Percentiles rank a stretch among this genome's conserved stretches.
Conservation (phyloP, 257 asterid genomes). For the Solanum virginianum region DNA sequence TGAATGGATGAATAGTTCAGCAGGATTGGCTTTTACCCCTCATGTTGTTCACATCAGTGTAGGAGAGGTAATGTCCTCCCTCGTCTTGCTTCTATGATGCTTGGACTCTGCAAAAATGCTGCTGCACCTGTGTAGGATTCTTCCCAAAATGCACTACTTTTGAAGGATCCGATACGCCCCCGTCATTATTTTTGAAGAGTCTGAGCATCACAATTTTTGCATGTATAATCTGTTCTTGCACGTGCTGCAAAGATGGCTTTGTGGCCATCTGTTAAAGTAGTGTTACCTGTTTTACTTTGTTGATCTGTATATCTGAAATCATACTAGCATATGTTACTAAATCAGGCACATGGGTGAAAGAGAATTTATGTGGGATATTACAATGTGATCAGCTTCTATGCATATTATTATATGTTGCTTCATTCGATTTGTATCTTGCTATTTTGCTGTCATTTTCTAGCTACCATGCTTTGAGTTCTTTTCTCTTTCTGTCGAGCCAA, state of each 20-base stretch:
- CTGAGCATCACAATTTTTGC: not conserved
- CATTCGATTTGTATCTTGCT: not conserved
- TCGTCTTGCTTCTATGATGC: not conserved
- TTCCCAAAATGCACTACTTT: not conserved
- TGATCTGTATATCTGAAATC: not conserved
- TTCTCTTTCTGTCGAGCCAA: not conserved
- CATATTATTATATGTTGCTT: not conserved
- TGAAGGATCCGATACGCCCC: not conserved
- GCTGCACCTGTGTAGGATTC: not conserved
- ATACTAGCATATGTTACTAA: not conserved
- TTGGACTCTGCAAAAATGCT: not conserved
- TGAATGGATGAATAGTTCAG: slow-evolving; percentile 97
- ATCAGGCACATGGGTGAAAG: not conserved
- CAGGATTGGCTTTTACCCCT: slow-evolving; percentile 93
- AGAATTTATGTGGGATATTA: not conserved
- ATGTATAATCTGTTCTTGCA: not conserved
- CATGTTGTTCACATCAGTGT: slow-evolving; percentile 56
- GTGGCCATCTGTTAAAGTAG: not conserved
- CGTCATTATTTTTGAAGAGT: not conserved
- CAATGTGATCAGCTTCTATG: not conserved
- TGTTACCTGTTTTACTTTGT: not conserved
- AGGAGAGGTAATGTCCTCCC: slow-evolving; percentile 57
- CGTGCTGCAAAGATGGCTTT: not conserved
- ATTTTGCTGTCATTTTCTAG: not conserved
- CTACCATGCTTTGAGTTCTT: not conserved